Conservation (phyloP, 225 moss, liverwort and hornwort genomes). For the Neckera pumila region DNA sequence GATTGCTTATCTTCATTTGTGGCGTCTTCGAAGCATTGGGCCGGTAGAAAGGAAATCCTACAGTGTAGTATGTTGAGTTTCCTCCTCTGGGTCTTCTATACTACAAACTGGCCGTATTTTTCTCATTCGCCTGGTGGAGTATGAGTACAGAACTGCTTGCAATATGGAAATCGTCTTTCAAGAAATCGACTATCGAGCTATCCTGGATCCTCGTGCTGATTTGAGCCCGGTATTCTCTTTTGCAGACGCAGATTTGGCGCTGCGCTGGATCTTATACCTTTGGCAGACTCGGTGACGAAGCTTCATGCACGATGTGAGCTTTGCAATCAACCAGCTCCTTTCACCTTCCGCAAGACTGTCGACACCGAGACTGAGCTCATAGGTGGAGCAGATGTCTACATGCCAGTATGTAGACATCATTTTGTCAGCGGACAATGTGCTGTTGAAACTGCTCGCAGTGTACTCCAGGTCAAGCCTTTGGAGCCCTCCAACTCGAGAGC, state of each 20-base stretch:
- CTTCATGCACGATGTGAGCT: conserved; percentile 78
- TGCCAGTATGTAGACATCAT: conserved; percentile 92
- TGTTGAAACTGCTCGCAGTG: conserved; percentile 51
- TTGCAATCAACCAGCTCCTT: conserved; percentile 75
- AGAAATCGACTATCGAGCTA: background rate
- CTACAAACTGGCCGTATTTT: background rate
- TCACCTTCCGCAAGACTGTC: conserved; percentile 74
- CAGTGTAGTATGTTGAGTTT: background rate
- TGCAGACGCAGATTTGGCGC: conserved; percentile 80
- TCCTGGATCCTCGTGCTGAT: background rate
- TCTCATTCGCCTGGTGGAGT: background rate
- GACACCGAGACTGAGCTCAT: conserved; percentile 65
- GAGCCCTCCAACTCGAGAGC: background rate
- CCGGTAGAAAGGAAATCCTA: background rate
- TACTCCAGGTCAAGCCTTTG: conserved; percentile 26
- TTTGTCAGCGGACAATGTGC: conserved; percentile 70
- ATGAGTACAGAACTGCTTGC: background rate
- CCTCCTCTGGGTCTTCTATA: background rate
- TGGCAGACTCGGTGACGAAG: conserved; percentile 90
- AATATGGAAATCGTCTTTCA: background rate
- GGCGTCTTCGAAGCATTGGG: background rate
- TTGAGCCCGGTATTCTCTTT: background rate
- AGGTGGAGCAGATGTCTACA: conserved; percentile 88
- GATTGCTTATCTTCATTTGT: background rate
- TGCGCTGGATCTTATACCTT: conserved; percentile 54